Evolutionary conservation across 1,284 basidiomycete species (phyloP).

Genomic region (Cronartium quercuum): DNA sequence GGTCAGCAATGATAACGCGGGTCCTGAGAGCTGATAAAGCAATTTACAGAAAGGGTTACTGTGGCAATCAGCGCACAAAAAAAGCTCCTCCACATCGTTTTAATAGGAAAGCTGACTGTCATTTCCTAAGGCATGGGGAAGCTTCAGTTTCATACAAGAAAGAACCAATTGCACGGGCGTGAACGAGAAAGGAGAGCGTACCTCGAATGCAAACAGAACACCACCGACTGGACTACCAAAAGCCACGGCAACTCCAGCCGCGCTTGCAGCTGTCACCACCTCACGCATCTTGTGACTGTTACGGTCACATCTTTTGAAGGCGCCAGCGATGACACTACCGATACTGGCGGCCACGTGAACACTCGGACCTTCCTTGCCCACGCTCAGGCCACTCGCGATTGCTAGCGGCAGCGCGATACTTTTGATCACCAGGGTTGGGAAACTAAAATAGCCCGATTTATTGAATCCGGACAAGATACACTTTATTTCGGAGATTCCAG

Average conservation of each 20-base stretch:
- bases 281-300: constrained; percentile 88
- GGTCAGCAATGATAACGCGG: neutral
- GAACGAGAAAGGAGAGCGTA: constrained; percentile 42
- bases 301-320: constrained; percentile 73
- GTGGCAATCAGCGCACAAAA: constrained; percentile 95
- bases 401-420: constrained; percentile 83
- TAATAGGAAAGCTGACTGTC: constrained; percentile 91
- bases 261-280: constrained; percentile 87
- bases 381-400: constrained; percentile 94
- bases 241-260: constrained; percentile 93
- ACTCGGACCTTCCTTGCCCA: constrained; percentile 97
- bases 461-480: constrained; percentile 95
- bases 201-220: constrained; percentile 74
- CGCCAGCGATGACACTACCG: constrained; percentile 74
- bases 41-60: constrained; percentile 79
- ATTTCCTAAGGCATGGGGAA: constrained; percentile 65
- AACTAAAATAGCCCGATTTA: constrained; percentile 88
- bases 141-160: neutral
- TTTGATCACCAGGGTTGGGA: constrained; percentile 84
- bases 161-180: neutral
- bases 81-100: constrained; percentile 97
- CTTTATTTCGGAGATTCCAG: constrained; percentile 98
- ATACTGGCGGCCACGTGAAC: constrained; percentile 96
- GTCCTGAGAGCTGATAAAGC: neutral
- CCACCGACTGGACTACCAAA: constrained; percentile 98